Base-by-base conservation (phyloP, 495 filamentous ascomycete species). In the Lasiosphaeris hirsuta region DNA sequence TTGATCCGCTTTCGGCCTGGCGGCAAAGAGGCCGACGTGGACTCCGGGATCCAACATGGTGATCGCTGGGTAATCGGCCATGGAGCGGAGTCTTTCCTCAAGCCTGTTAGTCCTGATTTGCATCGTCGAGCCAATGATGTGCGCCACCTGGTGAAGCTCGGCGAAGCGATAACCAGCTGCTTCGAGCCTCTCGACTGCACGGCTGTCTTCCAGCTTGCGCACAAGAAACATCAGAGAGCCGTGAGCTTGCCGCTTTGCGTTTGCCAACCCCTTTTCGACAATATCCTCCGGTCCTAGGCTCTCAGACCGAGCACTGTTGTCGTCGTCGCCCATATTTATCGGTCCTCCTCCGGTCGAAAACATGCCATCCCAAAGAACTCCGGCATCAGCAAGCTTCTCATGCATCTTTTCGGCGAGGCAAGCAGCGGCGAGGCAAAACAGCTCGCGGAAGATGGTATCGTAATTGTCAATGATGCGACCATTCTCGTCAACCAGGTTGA, bases 151-250 rank as follows among this genome's bases (percentile, higher is more conserved):
- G 18, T 80, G 77, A 15, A 87, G 73, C 7, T 81, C 75, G 6
- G 89, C 87, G 59, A 96, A 96, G 11, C 85, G 81, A 65, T 83
- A 94, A 0, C 92, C 92, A n/a, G 77, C 71, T 2, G 85, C 83
- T 55, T 84, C 78, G n/a, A 96, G 72, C 17, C 79, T 80, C 49
- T 76, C 69, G 7, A 82, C 78, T 14, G 87, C 88, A 0, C 74
- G 70, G 37, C 48, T 33, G 51, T 73, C 78, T 30, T 81, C 76
- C 3, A 89, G 75, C 36, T 78, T 78, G 11, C 86, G 86, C n/a
- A 92, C 86, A 17, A 93, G 78, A 59, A 95, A 92, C 60, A 96
- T 81, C 47, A 92, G 70, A 52, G 92, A 87, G 5, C 90, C 90
- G 49, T 81, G 6, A 86, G 83, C 15, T 72, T 78, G 34, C 15